Percentiles rank a stretch among this genome's conserved stretches.
Conservation (phyloP, 257 asterid genomes). For the Ilex aquifolium region DNA sequence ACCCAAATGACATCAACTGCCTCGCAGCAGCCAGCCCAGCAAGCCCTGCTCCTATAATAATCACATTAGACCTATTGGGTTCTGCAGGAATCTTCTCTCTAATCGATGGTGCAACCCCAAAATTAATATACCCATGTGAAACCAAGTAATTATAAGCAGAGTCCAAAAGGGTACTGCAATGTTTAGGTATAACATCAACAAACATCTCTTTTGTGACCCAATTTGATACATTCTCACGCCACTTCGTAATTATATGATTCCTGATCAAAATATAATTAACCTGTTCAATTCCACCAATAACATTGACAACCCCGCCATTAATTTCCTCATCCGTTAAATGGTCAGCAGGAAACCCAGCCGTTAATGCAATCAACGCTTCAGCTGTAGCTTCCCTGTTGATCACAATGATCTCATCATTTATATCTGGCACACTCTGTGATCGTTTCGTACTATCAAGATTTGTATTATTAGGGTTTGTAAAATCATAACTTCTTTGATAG, state of each 20-base stretch:
- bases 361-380: constrained; percentile 84
- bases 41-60: constrained; percentile 88
- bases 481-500: constrained; percentile 9
- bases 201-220: constrained; percentile 85
- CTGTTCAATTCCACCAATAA: constrained; percentile 91
- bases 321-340: constrained; percentile 89
- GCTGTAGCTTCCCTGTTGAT: constrained; percentile 83
- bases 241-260: constrained; percentile 72
- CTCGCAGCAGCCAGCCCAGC: constrained; percentile 97
- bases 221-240: constrained; percentile 80
- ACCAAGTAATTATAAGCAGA: constrained; percentile 64
- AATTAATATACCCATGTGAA: constrained; percentile 78
- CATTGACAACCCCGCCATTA: constrained; percentile 77
- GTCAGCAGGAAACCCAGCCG: constrained; percentile 94
- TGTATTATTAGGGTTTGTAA: background rate
- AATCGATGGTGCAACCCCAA: constrained; percentile 80
- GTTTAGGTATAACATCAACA: constrained; percentile 58
- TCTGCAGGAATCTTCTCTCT: constrained; percentile 54
- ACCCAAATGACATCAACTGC: constrained; percentile 90
- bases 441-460: constrained; percentile 5
- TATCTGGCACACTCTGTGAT: constrained; percentile 35
- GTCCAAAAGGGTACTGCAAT: constrained; percentile 55
- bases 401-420: constrained; percentile 85
- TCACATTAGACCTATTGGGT: constrained; percentile 43
- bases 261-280: constrained; percentile 82